A percentile compares a stretch with the other conserved stretches of the same genome.
These are phyloP conservation scores for Didymellaceae sp. DNA, from an alignment of 2,329 filamentous ascomycete genomes.

Conservation along the genomic window DNA sequence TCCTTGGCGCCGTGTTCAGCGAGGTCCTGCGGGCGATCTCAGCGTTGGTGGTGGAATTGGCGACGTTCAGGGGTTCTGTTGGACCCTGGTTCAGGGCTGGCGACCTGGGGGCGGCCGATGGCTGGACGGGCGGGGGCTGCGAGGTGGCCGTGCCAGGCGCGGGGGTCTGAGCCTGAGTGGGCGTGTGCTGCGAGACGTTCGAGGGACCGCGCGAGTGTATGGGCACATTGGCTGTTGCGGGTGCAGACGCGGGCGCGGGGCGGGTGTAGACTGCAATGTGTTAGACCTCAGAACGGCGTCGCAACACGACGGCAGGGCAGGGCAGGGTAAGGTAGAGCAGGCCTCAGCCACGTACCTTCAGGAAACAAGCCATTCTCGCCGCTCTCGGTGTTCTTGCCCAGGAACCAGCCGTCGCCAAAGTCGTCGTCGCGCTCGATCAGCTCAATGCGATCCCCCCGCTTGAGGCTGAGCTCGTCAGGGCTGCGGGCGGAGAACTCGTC, in stretches of 20 bases:
- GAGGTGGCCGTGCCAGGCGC: constrained; percentile 28
- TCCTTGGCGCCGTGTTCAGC: constrained; percentile 34
- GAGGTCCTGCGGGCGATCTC: constrained; percentile 30
- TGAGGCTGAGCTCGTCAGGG: constrained; percentile 87
- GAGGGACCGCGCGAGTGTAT: constrained; percentile 42
- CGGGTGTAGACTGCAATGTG: constrained; percentile 65
- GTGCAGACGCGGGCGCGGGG: constrained; percentile 57
- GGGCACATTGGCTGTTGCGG: constrained; percentile 27
- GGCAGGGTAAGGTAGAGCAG: not conserved
- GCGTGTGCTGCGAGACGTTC: constrained; percentile 26
- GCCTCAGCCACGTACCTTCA: constrained; percentile 65
- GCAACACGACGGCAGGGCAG: too few species aligned
- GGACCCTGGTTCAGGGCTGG: constrained; percentile 24
- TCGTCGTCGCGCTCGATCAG: constrained; percentile 86
- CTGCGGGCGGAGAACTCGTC: constrained; percentile 93
- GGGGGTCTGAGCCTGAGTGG: constrained; percentile 9
- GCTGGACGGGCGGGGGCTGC: constrained; percentile 19
- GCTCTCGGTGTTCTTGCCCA: constrained; percentile 76
- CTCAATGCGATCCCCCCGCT: constrained; percentile 84
- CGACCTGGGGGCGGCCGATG: constrained; percentile 10
- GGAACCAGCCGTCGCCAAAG: constrained; percentile 86
- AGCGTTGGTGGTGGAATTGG: constrained; percentile 22
- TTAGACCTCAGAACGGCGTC: constrained; percentile 22
- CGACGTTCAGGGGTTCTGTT: constrained; percentile 42
- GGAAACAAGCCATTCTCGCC: constrained; percentile 80